Percentiles rank a stretch among this genome's conserved stretches.
Conservation (phyloP, 2,329 filamentous ascomycete species). For the Chrysoporthe cubensis region DNA sequence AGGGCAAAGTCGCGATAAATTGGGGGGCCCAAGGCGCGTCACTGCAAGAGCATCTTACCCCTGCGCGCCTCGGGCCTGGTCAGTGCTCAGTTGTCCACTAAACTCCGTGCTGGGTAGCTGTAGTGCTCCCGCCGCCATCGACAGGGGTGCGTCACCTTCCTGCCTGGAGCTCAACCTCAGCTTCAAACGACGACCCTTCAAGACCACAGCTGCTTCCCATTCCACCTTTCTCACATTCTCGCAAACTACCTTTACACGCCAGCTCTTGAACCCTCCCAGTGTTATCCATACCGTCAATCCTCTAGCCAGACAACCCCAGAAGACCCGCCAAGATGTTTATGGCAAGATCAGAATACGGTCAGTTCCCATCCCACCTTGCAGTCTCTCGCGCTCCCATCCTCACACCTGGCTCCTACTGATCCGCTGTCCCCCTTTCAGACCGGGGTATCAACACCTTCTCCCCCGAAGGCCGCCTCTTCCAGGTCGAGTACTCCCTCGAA, state of each 20-base stretch:
- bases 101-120: neutral
- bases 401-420: conserved; percentile 39
- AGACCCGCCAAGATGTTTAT: conserved; percentile 86
- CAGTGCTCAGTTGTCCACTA: conserved; percentile 2
- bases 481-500: conserved; percentile 99
- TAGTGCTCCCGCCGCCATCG: conserved; percentile 8
- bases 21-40: conserved; percentile 23
- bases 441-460: conserved; percentile 99
- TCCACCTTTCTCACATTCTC: neutral
- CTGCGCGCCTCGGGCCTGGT: conserved; percentile 3
- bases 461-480: conserved; percentile 98
- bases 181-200: conserved; percentile 8
- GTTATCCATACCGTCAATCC: neutral
- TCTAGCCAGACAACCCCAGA: conserved; percentile 32
- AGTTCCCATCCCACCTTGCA: conserved; percentile 42
- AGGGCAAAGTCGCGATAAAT: conserved; percentile 19
- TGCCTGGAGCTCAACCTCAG: conserved; percentile 33
- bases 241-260: conserved; percentile 5
- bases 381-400: conserved; percentile 31
- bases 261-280: conserved; percentile 2
- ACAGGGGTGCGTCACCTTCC: conserved; percentile 30
- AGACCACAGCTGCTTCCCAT: conserved; percentile 4
- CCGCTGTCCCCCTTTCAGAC: conserved; percentile 60
- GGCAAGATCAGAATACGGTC: conserved; percentile 99
- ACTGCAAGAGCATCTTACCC: conserved; percentile 10